A percentile compares a stretch with the other conserved stretches of the same genome.
Evolutionary conservation across 2,329 filamentous ascomycete species (phyloP).

Genomic region (Hymenoscyphus fructigenus): DNA sequence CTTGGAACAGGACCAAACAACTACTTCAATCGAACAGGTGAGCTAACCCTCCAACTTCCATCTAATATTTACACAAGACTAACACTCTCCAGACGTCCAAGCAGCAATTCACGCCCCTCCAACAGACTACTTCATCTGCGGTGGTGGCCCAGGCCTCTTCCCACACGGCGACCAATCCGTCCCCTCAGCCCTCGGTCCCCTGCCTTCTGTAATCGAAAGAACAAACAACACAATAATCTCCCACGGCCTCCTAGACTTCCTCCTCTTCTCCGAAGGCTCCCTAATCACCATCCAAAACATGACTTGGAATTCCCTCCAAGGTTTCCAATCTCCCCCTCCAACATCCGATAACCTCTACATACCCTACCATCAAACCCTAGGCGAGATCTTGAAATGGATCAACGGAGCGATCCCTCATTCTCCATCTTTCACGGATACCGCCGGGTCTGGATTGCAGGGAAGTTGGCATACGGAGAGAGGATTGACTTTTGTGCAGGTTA

Average conservation of each 20-base stretch:
- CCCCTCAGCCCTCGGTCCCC: constrained; percentile 49
- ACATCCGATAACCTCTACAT: constrained; percentile 29
- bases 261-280: constrained; percentile 62
- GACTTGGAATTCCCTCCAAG: constrained; percentile 66
- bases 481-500: constrained; percentile 58
- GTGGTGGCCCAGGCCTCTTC: constrained; percentile 45
- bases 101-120: constrained; percentile 57
- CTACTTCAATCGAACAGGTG: constrained; percentile 57
- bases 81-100: constrained; percentile 49
- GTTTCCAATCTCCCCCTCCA: constrained; percentile 49
- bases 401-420: constrained; percentile 20
- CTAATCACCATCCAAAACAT: constrained; percentile 68
- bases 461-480: constrained; percentile 60
- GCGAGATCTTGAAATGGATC: constrained; percentile 43
- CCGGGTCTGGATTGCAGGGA: constrained; percentile 41
- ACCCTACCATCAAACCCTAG: constrained; percentile 48
- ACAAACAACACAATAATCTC: constrained; percentile 60
- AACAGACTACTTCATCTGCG: constrained; percentile 53
- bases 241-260: constrained; percentile 61
- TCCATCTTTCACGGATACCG: constrained; percentile 28
- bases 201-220: constrained; percentile 60
- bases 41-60: not conserved
- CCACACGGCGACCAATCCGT: constrained; percentile 47
- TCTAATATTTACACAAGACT: no score
- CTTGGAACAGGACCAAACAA: constrained; percentile 52